Evolutionary conservation across 768 basidiomycete species (phyloP), one percentile per base, ranked within the genome.

Genomic region (Neoboletus brunneissimus): DNA sequence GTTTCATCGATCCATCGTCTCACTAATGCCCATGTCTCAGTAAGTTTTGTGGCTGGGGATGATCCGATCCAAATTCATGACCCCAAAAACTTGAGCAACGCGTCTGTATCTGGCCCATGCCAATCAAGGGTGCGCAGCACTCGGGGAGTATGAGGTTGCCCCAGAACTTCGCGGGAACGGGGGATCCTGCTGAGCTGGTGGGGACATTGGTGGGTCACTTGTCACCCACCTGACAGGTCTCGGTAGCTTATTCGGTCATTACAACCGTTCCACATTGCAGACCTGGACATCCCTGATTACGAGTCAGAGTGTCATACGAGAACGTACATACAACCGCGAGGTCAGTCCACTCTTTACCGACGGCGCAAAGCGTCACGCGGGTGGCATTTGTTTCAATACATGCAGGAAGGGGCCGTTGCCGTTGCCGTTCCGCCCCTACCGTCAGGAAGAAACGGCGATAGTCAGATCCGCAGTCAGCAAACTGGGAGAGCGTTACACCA

Each of bases 311-410:
- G 48, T 48, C 48, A n/a, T 16, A 35, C 20, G 31, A 31, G 27
- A 20, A 54, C 22, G 51, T 43, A 54, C 47, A 37, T 16, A 40
- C 31, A 15, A 49, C 54, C 34, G 50, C 34, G 31, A 49, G 50
- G 51, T 27, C 49, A 50, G 54, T 53, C 32, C 48, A 53, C 48
- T 41, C 44, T 20, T 55, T 53, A 48, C 62, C 48, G 55, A 54
- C 37, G 49, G 52, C 46, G 45, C 37, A 56, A 53, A 59, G 44
- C 22, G 18, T 20, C 46, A 29, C 29, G 22, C 25, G 22, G 38
- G 45, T 32, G 11, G 55, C 10, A 41, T 13, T 27, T 31, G 22
- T 52, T 43, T 29, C 34, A 42, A 44, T 52, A 37, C 35, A 31
- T 34, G 38, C 42, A 51, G 34, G 41, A 37, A 40, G 15, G 27